These are phyloP conservation scores for Termitomyces sp. DNA, from an alignment of 768 basidiomycete genomes.

Conservation along the genomic window DNA sequence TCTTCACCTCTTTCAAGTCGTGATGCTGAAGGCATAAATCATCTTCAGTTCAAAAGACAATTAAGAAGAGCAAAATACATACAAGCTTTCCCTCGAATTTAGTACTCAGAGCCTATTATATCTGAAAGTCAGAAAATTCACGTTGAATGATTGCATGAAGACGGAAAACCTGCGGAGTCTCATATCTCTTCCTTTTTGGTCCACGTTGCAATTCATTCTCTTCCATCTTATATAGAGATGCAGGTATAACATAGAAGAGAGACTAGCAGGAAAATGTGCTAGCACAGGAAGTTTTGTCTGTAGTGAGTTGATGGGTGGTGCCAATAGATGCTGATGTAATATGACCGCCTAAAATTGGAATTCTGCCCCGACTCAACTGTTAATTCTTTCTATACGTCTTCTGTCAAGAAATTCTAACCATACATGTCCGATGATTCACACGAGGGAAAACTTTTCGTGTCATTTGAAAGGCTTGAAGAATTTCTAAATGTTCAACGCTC, in stretches of 20 bases:
- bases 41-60: not conserved
- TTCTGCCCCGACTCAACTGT: too few relatives aligned
- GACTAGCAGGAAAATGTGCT: not conserved
- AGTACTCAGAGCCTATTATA: conserved; percentile 32
- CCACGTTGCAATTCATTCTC: conserved; percentile 13
- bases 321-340: not conserved
- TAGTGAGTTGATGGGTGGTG: too few relatives aligned
- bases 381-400: not conserved
- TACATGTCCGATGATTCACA: conserved; percentile 28
- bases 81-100: conserved; percentile 53
- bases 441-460: conserved; percentile 42
- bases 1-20: conserved; percentile 63
- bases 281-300: not conserved
- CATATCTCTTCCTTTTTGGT: conserved; percentile 39
- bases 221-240: conserved; percentile 4
- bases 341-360: not conserved
- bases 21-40: conserved; percentile 52
- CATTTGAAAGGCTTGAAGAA: conserved; percentile 59
- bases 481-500: conserved; percentile 45
- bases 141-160: not conserved
- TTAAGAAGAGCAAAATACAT: conserved; percentile 19
- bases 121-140: conserved; percentile 1
- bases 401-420: not conserved
- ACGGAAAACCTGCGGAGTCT: conserved; percentile 26
- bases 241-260: not conserved